Evolutionary conservation across 2,329 filamentous ascomycete species (phyloP), one percentile per base, ranked within the genome.

Genomic region (Lecanoromycetidae sp.): DNA sequence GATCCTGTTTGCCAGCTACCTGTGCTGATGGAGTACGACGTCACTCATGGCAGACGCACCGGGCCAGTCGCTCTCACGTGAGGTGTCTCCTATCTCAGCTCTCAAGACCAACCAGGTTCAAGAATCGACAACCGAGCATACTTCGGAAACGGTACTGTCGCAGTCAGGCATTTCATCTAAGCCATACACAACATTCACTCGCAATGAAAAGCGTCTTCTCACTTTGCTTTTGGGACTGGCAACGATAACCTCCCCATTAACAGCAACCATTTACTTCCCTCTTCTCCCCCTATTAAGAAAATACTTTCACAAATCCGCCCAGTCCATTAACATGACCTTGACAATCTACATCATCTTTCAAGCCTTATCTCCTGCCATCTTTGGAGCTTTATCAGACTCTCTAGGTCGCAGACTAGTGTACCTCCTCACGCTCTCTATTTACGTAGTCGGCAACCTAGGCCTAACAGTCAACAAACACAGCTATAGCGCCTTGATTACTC

Each of bases 351-450:
- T 69, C 44, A 45, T 44, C 15, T 63, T 74, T 4, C 63, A 69
- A 25, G 67, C 73, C 52, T 62, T 65, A 36, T 73, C 73, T 54
- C 72, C 72, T 48, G 70, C 70, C 19, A 67, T 71, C 19, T 69
- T 73, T 15, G 70, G 68, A 4, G 66, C 68, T n/a, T 58, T 70
- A 1, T 51, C 40, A 20, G 49, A 51, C 23, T 44, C 39, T 29
- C 22, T 51, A 5, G 49, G 49, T 22, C 46, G 46, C 32, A 45
- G 49, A 36, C 19, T 30, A n/a, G 39, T 30, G 5, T 53, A 48
- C 35, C 44, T 57, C 7, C 9, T 49, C 39, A 56, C 52, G 3
- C 36, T 57, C 8, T 22, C 50, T 3, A 15, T 57, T 7, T 57
- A 55, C 36, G 39, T 30, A 8, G 7, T 52, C 7, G 46, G 33